Percentiles rank a stretch among this genome's conserved stretches.
Conservation (phyloP, 352 stramenopile genomes). For the Thalassiosira mediterranea region DNA sequence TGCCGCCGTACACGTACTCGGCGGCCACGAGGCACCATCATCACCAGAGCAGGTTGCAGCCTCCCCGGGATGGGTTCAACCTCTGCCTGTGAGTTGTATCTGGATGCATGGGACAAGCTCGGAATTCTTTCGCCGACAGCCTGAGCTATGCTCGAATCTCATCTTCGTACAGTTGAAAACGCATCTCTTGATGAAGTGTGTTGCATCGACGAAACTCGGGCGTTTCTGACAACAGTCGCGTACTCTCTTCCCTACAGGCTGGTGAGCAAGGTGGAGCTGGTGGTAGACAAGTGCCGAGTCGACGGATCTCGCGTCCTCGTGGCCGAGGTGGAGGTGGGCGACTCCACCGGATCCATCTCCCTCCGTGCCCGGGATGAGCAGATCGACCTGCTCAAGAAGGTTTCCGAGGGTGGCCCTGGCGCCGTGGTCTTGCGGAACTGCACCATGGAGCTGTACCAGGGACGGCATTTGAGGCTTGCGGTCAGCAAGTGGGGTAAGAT, state of each 20-base stretch:
- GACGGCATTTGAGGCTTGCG: conserved; percentile 72
- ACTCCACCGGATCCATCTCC: conserved; percentile 76
- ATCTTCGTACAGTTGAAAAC: too few relatives aligned
- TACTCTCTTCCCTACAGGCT: conserved; percentile 48
- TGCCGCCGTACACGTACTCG: conserved; percentile 1
- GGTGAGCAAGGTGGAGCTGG: conserved; percentile 75
- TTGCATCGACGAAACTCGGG: too few relatives aligned
- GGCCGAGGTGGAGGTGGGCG: conserved; percentile 79
- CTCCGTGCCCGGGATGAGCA: conserved; percentile 78
- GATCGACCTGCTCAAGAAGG: conserved; percentile 69
- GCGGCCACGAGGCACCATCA: too few relatives aligned
- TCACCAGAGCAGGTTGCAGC: conserved; percentile 69
- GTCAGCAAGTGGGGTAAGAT: conserved; percentile 84
- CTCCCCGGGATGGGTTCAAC: conserved; percentile 77
- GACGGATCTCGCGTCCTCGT: conserved; percentile 75
- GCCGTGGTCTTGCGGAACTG: conserved; percentile 79
- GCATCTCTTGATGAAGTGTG: too few relatives aligned
- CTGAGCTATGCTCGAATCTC: conserved; percentile 1
- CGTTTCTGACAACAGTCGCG: too few relatives aligned
- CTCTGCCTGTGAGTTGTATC: conserved; percentile 76
- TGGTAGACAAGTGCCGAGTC: conserved; percentile 79
- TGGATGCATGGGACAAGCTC: neutral
- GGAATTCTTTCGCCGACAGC: too few relatives aligned
- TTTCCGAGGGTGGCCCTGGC: conserved; percentile 57
- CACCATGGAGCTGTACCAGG: conserved; percentile 78